A percentile compares a stretch with the other conserved stretches of the same genome.
phyloP scores from a whole-genome alignment of 2,329 filamentous ascomycete species.

The Aspergillus aculeatinus region DNA sequence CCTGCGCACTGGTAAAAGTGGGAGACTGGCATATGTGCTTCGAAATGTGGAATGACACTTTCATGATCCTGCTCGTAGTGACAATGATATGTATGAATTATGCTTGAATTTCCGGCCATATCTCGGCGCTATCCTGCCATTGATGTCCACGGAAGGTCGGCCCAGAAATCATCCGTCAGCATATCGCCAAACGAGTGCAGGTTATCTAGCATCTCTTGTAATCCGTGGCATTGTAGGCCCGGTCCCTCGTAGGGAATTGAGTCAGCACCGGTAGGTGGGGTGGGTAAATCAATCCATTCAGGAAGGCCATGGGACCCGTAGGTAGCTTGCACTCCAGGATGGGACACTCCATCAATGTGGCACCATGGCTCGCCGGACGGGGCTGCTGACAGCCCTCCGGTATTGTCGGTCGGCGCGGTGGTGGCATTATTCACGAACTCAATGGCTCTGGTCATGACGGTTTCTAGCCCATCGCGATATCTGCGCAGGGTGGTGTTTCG shows the following conservation, averaged over 20 bases:
- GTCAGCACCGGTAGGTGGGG: neutral
- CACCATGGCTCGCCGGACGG: neutral
- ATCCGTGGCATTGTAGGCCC: neutral
- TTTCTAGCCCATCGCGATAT: constrained; percentile 22
- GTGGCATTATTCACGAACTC: constrained; percentile 11
- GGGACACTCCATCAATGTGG: neutral
- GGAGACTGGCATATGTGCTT: no score
- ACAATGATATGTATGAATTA: neutral
- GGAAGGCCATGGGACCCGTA: neutral
- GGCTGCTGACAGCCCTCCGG: neutral
- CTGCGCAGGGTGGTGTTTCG: constrained; percentile 19
- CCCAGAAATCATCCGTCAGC: constrained; percentile 11
- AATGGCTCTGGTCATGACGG: constrained; percentile 20
- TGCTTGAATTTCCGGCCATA: neutral
- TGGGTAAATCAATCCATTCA: neutral
- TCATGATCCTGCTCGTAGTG: no score
- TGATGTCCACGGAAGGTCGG: neutral
- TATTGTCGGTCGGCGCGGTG: neutral
- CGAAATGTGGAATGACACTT: no score
- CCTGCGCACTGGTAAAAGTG: constrained; percentile 16
- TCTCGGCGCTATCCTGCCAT: neutral
- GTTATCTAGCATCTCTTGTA: neutral
- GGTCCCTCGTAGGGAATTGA: neutral
- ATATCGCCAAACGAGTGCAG: neutral
- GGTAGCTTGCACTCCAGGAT: neutral